These are phyloP conservation scores for Paecilomyces niveus DNA, from an alignment of 2,329 filamentous ascomycete species.

Conservation along the genomic window DNA sequence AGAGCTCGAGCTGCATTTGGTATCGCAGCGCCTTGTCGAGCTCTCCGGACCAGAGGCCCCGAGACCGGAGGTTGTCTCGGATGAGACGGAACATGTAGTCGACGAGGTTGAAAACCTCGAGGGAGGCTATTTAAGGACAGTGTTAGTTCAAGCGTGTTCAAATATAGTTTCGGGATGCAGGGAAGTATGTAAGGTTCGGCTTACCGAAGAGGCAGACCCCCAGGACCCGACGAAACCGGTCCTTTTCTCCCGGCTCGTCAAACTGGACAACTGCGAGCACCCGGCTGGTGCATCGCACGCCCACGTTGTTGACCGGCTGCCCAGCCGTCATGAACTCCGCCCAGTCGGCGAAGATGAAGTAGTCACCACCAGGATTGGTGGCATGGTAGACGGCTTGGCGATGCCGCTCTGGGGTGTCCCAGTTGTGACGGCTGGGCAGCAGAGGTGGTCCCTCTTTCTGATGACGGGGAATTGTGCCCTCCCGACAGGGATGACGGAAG, in stretches of 20 bases:
- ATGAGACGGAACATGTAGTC: slow-evolving; percentile 28
- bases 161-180: neutral
- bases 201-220: slow-evolving; percentile 24
- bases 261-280: slow-evolving; percentile 16
- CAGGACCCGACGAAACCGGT: slow-evolving; percentile 27
- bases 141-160: neutral
- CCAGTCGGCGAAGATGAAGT: slow-evolving; percentile 29
- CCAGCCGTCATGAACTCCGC: slow-evolving; percentile 8
- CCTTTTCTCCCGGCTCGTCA: slow-evolving; percentile 18
- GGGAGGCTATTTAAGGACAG: slow-evolving; percentile 12
- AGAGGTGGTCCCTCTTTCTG: slow-evolving; percentile 16
- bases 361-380: slow-evolving; percentile 20
- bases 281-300: slow-evolving; percentile 16
- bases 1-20: slow-evolving; percentile 20
- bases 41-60: slow-evolving; percentile 6
- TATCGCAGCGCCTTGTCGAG: slow-evolving; percentile 14
- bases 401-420: slow-evolving; percentile 29
- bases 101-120: slow-evolving; percentile 17
- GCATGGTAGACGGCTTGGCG: slow-evolving; percentile 27
- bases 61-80: slow-evolving; percentile 20
- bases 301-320: slow-evolving; percentile 4
- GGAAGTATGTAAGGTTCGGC: slow-evolving; percentile 3
- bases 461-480: slow-evolving; percentile 12
- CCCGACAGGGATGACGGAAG: slow-evolving; percentile 15
- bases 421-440: slow-evolving; percentile 18